Conservation (phyloP, 345 rosid species). For the Gossypium anomalum region DNA sequence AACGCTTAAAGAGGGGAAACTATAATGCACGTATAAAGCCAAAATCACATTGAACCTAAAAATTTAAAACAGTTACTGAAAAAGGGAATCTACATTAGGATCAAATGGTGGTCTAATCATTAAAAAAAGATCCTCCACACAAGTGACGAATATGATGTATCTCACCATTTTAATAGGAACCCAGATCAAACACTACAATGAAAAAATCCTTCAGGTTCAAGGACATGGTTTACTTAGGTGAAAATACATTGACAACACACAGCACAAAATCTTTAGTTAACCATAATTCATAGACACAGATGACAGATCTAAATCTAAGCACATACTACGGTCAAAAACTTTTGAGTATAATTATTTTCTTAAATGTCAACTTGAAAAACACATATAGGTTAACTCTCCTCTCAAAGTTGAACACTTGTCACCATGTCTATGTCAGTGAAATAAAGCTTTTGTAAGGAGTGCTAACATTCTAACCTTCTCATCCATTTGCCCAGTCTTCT, state of each 20-base stretch:
- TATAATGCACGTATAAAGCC: neutral
- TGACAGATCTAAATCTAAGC: neutral
- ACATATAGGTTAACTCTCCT: neutral
- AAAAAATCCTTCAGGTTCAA: neutral
- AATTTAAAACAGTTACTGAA: conserved; percentile 5
- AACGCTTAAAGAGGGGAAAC: neutral
- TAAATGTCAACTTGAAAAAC: neutral
- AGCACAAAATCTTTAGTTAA: neutral
- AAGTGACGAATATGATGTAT: neutral
- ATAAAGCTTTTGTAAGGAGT: neutral
- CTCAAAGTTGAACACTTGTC: neutral
- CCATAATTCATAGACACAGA: neutral
- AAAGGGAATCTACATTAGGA: neutral
- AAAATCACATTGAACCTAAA: conserved; percentile 10
- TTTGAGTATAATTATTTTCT: neutral
- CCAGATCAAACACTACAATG: neutral
- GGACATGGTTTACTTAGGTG: neutral
- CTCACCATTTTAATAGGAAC: conserved; percentile 2
- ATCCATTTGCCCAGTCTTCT: conserved; percentile 56
- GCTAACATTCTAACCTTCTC: conserved; percentile 40
- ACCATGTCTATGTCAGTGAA: neutral
- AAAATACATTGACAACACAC: neutral
- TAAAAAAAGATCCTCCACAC: neutral
- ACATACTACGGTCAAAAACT: neutral
- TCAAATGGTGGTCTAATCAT: neutral